Percentiles rank a stretch among this genome's conserved stretches.
These are phyloP conservation scores for Roridomyces roridus DNA, from an alignment of 768 basidiomycete species.

Conservation along the genomic window DNA sequence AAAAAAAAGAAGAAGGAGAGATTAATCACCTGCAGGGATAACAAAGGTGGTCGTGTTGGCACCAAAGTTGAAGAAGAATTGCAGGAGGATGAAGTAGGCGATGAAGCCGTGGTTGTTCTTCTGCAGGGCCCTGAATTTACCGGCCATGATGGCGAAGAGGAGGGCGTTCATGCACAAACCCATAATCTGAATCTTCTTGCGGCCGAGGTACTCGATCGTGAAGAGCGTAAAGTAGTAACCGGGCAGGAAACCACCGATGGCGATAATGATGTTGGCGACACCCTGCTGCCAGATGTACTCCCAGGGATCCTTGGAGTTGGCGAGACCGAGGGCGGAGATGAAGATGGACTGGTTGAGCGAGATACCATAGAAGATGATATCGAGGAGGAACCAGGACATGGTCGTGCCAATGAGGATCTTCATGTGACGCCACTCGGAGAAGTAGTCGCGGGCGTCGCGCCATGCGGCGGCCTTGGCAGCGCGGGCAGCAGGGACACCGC, in stretches of 20 bases:
- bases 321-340: slow-evolving; percentile 75
- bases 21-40: too few relatives aligned
- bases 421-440: slow-evolving; percentile 74
- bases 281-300: slow-evolving; percentile 70
- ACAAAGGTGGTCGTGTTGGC: slow-evolving; percentile 46
- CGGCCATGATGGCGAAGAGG: slow-evolving; percentile 75
- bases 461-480: too few relatives aligned
- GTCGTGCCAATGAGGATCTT: slow-evolving; percentile 74
- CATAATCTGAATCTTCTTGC: slow-evolving; percentile 78
- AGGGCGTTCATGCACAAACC: slow-evolving; percentile 76
- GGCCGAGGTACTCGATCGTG: slow-evolving; percentile 74
- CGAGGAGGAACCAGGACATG: slow-evolving; percentile 76
- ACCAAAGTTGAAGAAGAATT: slow-evolving; percentile 87
- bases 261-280: slow-evolving; percentile 69
- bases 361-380: slow-evolving; percentile 82
- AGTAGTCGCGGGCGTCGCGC: slow-evolving; percentile 66
- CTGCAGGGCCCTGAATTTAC: slow-evolving; percentile 60
- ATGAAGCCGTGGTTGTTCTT: slow-evolving; percentile 68
- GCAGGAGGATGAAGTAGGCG: slow-evolving; percentile 73
- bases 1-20: slow-evolving; percentile 30
- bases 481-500: too few relatives aligned
- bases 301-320: slow-evolving; percentile 62
- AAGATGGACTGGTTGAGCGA: slow-evolving; percentile 77
- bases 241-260: slow-evolving; percentile 75
- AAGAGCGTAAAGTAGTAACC: slow-evolving; percentile 77